A percentile compares a stretch with the other conserved stretches of the same genome.
phyloP scores from a whole-genome alignment of 257 asterid genomes.

The Solanum chmielewskii region DNA sequence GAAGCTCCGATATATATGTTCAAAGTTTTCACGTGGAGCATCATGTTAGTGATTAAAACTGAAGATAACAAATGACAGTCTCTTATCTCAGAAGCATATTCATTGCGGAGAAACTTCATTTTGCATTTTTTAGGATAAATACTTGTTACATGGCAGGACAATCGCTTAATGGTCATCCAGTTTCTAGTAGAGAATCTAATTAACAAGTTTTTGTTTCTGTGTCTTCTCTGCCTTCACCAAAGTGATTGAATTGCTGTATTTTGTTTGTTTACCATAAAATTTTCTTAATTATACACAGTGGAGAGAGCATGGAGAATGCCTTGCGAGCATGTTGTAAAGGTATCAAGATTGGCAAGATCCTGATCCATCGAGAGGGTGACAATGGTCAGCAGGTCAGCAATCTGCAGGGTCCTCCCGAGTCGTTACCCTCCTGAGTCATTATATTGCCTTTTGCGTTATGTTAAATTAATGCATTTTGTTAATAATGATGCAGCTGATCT shows the following conservation, averaged over 20 bases:
- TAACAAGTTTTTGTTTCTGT: not conserved
- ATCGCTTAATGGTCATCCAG: not conserved
- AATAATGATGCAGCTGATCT: conserved; percentile 61
- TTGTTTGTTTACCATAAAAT: not conserved
- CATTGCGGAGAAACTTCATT: not conserved
- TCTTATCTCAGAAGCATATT: not conserved
- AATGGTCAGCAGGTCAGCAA: conserved; percentile 77
- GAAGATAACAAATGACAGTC: not conserved
- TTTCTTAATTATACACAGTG: conserved; percentile 30
- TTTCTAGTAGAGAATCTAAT: not conserved
- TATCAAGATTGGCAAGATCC: conserved; percentile 93
- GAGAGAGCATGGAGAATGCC: conserved; percentile 94
- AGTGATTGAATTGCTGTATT: not conserved
- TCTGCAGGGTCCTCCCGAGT: not conserved
- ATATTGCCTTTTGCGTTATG: not conserved
- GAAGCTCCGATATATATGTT: not conserved
- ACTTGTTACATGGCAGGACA: not conserved
- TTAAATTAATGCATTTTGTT: not conserved
- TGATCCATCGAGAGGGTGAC: conserved; percentile 94
- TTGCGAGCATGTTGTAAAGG: conserved; percentile 98
- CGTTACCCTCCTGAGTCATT: not conserved
- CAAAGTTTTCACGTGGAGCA: not conserved
- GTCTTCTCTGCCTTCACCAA: not conserved
- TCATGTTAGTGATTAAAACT: not conserved
- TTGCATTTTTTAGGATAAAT: not conserved